Percentiles rank a stretch among this genome's conserved stretches.
Conservation (phyloP, 2,329 filamentous ascomycete species). For the Ophiocordyceps unilateralis region DNA sequence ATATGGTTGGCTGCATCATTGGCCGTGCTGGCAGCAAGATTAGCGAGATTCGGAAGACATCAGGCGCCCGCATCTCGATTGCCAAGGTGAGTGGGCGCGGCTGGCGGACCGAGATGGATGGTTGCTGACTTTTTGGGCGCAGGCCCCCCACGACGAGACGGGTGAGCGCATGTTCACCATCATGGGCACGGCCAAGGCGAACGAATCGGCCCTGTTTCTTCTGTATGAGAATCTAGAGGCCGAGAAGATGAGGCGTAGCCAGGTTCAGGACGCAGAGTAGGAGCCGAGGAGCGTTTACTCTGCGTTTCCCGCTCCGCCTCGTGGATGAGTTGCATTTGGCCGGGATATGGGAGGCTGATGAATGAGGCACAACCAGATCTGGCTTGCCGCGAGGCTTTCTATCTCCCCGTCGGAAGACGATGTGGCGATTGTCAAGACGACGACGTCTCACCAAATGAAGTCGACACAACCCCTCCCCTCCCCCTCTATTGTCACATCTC, state of each 20-base stretch:
- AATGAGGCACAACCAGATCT: constrained; percentile 37
- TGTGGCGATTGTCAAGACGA: constrained; percentile 13
- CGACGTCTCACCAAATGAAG: constrained; percentile 10
- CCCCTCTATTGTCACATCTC: constrained; percentile 7
- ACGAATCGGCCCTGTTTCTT: constrained; percentile 89
- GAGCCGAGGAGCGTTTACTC: constrained; percentile 10
- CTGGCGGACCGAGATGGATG: neutral
- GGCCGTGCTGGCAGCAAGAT: constrained; percentile 92
- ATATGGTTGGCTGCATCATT: constrained; percentile 99
- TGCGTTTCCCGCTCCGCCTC: constrained; percentile 12
- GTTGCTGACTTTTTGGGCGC: neutral
- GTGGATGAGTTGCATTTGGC: constrained; percentile 21
- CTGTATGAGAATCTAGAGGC: constrained; percentile 98
- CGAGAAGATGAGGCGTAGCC: constrained; percentile 95
- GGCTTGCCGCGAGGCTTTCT: constrained; percentile 44
- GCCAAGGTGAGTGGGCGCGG: constrained; percentile 46
- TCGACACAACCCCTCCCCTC: constrained; percentile 5
- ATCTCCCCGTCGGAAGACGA: constrained; percentile 28
- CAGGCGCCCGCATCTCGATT: constrained; percentile 91
- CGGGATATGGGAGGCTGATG: constrained; percentile 30
- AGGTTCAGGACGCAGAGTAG: constrained; percentile 43
- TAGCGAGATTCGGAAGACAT: constrained; percentile 94
- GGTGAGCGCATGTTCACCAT: constrained; percentile 99
- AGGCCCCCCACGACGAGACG: constrained; percentile 87
- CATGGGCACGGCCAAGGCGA: constrained; percentile 83